phyloP scores from a whole-genome alignment of 306 rosid species.

The Sicyos edulis region DNA sequence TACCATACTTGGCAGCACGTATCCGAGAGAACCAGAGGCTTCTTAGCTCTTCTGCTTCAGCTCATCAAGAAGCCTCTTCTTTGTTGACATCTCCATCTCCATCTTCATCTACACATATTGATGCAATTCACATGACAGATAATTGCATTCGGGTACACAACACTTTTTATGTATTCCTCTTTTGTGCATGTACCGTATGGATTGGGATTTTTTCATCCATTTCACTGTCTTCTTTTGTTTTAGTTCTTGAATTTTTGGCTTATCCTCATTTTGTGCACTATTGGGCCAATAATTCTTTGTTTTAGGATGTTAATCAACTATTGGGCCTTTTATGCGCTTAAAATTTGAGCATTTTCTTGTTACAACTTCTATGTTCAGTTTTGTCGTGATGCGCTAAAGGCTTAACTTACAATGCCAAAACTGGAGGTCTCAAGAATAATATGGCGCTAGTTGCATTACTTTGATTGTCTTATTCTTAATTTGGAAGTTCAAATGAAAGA shows the following conservation, averaged over 20 bases:
- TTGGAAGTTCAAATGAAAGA: background rate
- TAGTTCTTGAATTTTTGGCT: constrained; percentile 2
- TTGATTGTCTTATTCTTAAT: background rate
- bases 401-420: background rate
- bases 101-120: constrained; percentile 30
- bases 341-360: background rate
- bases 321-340: background rate
- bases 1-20: constrained; percentile 39
- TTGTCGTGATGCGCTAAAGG: background rate
- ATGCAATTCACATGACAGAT: constrained; percentile 55
- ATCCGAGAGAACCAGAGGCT: constrained; percentile 52
- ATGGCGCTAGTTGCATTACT: background rate
- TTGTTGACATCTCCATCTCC: constrained; percentile 26
- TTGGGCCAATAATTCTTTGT: background rate
- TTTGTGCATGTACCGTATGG: constrained; percentile 6
- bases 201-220: background rate
- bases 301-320: background rate
- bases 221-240: background rate
- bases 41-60: constrained; percentile 38
- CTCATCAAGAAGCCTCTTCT: constrained; percentile 41
- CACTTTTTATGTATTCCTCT: background rate
- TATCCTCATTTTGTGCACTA: constrained; percentile 4
- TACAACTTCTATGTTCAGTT: background rate
- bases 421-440: background rate
- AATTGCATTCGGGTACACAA: constrained; percentile 56